Percentiles rank a stretch among this genome's conserved stretches.
These are phyloP conservation scores for Paraphoma chrysanthemicola DNA, from an alignment of 2,329 filamentous ascomycete genomes.

Conservation along the genomic window DNA sequence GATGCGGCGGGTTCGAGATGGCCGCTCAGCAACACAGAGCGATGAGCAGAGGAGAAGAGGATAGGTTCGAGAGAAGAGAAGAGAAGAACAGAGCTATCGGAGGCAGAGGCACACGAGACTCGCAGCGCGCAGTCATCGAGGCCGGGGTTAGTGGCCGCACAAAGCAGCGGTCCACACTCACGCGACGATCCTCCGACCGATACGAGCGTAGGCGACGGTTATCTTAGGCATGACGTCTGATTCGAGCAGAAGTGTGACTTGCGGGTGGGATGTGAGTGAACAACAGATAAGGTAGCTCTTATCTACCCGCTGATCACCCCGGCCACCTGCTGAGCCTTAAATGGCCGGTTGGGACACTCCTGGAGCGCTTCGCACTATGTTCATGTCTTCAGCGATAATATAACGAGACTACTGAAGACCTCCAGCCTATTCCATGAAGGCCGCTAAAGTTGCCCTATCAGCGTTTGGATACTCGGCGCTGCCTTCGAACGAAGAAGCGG, in stretches of 20 bases:
- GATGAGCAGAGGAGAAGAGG: conserved; percentile 1
- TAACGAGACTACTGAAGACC: too few species aligned
- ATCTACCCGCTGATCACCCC: conserved; percentile 11
- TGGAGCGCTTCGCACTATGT: too few species aligned
- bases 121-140: conserved; percentile 23
- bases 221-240: conserved; percentile 20
- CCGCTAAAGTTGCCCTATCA: too few species aligned
- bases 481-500: too few species aligned
- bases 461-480: too few species aligned
- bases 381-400: too few species aligned
- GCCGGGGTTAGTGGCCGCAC: conserved; percentile 13
- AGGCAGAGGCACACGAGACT: conserved; percentile 3
- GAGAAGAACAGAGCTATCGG: conserved; percentile 5
- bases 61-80: conserved; percentile 1
- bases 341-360: too few species aligned
- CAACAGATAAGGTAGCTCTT: conserved; percentile 23
- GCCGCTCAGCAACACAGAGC: not conserved
- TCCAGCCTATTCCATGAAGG: too few species aligned
- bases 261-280: conserved; percentile 19
- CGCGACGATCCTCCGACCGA: conserved; percentile 28
- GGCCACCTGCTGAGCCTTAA: not conserved
- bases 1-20: conserved; percentile 5
- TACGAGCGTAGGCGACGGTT: conserved; percentile 18
- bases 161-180: conserved; percentile 3
- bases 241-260: conserved; percentile 20